Base-by-base conservation (phyloP, 2,329 filamentous ascomycete species). In the Trichoderma sp. region DNA sequence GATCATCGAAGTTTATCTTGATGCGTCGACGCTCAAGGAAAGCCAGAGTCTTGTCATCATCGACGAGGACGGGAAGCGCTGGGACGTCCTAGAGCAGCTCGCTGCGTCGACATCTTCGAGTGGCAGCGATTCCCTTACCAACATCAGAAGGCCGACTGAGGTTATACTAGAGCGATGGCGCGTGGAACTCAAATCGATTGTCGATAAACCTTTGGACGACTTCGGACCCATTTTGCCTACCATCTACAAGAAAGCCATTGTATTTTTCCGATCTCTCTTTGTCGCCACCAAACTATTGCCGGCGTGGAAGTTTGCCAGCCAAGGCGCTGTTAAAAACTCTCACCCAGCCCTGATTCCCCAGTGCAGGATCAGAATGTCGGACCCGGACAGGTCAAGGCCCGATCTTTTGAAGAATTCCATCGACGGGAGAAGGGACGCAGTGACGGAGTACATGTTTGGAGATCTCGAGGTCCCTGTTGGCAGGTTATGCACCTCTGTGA, bases 231-330 rank as follows among this genome's bases (percentile, higher is more conserved):
- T 84, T 36, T 84, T 98, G 66, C 94, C 96, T 15, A 95, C 93
- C 67, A 91, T 97, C 72, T 99, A 99, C 86, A 99, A 99, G 84
- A 96, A 97, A 83, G 94, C 93, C 77, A 97, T 99, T 74, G 92
- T 98, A 75, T 90, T 98, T 76, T 98, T 98, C 82, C 89, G 96
- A 73, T 94, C 94, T 2, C 86, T 99, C 60, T 97, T 93, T 80
- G 90, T 93, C 64, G 92, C 93, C 70, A 89, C 93, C 53, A 92
- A 93, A 76, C 88, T 98, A 73, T 84, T 97, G 73, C 96, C 96
- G 3, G 90, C 92, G 28, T 97, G 92, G 91, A 97, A 92, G 82
- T 92, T 97, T 78, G 90, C 86, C 53, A 88, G 92, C 78, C 91
- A 93, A 77, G 90, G 89, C 65, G 86, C 93, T 74, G 88, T 89